These are phyloP conservation scores for Globisporangium spinosum DNA, from an alignment of 352 stramenopile genomes.

Conservation along the genomic window DNA sequence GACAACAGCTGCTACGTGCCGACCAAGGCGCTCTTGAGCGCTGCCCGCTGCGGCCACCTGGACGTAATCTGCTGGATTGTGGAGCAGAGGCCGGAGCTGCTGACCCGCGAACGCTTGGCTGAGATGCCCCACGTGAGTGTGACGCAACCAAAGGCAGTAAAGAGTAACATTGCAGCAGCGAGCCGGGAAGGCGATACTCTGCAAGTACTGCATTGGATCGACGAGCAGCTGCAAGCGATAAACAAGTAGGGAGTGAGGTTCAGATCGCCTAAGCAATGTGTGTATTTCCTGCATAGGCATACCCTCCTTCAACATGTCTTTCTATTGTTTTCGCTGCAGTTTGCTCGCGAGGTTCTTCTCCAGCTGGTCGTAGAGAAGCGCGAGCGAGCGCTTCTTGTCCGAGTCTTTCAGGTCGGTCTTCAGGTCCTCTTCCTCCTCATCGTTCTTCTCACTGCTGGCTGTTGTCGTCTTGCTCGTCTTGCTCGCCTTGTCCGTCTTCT, in stretches of 20 bases:
- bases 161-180: background rate
- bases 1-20: background rate
- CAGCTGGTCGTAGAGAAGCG: slow-evolving; percentile 51
- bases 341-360: slow-evolving; percentile 50
- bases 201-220: background rate
- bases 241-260: background rate
- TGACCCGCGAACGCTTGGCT: background rate
- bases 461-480: slow-evolving; percentile 1
- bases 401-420: slow-evolving; percentile 27
- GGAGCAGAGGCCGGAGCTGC: background rate
- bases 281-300: background rate
- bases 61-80: background rate
- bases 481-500: slow-evolving; percentile 6
- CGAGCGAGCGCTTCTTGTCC: slow-evolving; percentile 61
- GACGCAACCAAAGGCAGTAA: background rate
- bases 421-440: slow-evolving; percentile 17
- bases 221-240: background rate
- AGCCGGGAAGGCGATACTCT: background rate
- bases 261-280: background rate
- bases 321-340: slow-evolving; percentile 41
- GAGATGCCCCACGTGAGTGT: background rate
- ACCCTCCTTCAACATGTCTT: slow-evolving; percentile 17
- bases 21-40: background rate
- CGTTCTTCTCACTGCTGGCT: background rate
- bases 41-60: background rate